Conservation (phyloP, 2,329 filamentous ascomycete species). For the Diaporthe sp. region DNA sequence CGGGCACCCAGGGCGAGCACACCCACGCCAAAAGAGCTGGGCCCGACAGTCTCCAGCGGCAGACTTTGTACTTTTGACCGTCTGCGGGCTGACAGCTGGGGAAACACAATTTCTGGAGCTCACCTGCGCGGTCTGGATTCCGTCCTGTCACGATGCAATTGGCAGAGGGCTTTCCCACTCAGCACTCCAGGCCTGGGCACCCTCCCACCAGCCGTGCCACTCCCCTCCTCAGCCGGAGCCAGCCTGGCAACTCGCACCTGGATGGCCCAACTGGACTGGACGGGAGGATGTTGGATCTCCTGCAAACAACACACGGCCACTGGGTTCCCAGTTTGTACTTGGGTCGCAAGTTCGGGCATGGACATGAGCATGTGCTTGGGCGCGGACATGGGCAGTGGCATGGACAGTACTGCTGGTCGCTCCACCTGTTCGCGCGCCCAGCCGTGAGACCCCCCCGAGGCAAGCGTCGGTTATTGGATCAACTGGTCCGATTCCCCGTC, state of each 20-base stretch:
- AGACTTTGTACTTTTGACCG: conserved; percentile 36
- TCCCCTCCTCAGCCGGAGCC: conserved; percentile 21
- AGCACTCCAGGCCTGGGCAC: conserved; percentile 8
- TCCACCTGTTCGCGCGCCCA: conserved; percentile 40
- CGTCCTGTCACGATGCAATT: conserved; percentile 39
- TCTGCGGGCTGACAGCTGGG: conserved; percentile 27
- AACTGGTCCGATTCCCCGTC: conserved; percentile 25
- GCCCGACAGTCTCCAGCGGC: conserved; percentile 27
- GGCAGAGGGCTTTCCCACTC: conserved; percentile 3
- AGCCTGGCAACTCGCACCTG: conserved; percentile 12
- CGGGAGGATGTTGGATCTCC: neutral
- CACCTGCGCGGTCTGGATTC: conserved; percentile 2
- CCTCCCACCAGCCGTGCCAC: conserved; percentile 15
- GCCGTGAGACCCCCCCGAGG: conserved; percentile 28
- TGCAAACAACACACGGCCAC: conserved; percentile 32
- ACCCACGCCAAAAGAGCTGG: conserved; percentile 29
- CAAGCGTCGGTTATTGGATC: conserved; percentile 33
- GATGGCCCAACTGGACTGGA: conserved; percentile 7
- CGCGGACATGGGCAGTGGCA: conserved; percentile 9
- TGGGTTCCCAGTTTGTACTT: conserved; percentile 30
- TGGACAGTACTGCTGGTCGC: conserved; percentile 27
- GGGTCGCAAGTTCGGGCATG: conserved; percentile 13
- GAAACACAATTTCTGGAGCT: neutral
- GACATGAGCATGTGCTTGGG: conserved; percentile 28
- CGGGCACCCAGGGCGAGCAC: conserved; percentile 17